Conservation (phyloP, 2,329 filamentous ascomycete species). For the Fusarium veterinarium region DNA sequence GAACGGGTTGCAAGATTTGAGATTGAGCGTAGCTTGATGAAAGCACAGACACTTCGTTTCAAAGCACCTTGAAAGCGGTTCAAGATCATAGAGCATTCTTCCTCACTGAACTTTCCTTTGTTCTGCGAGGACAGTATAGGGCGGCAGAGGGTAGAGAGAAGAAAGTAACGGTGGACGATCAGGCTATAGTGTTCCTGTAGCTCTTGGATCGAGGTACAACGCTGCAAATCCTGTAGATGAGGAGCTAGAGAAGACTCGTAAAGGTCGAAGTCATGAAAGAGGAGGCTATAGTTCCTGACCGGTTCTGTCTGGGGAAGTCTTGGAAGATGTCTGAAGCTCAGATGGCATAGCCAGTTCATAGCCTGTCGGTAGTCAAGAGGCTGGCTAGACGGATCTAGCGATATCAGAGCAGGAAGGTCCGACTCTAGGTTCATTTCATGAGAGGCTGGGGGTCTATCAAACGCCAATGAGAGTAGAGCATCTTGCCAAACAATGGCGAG, state of each 20-base stretch:
- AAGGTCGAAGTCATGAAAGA: constrained; percentile 6
- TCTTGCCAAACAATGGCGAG: constrained; percentile 38
- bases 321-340: background rate
- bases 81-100: background rate
- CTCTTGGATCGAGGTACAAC: constrained; percentile 23
- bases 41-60: constrained; percentile 14
- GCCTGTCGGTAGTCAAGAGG: constrained; percentile 22
- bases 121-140: constrained; percentile 10
- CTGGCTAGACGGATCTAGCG: background rate
- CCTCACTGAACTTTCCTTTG: background rate
- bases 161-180: constrained; percentile 25
- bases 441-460: constrained; percentile 26
- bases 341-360: constrained; percentile 35
- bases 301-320: background rate
- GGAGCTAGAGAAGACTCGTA: constrained; percentile 3
- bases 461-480: constrained; percentile 30
- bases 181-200: constrained; percentile 24
- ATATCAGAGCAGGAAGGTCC: constrained; percentile 5
- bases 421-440: constrained; percentile 21
- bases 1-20: constrained; percentile 28
- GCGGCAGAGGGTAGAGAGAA: constrained; percentile 25
- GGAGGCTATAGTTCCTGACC: background rate
- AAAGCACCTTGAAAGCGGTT: constrained; percentile 10
- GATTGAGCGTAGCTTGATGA: constrained; percentile 23
- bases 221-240: background rate